Percentiles rank a stretch among this genome's conserved stretches.
Conservation (phyloP, 352 stramenopile species). For the Thalassiosira oceanica region DNA sequence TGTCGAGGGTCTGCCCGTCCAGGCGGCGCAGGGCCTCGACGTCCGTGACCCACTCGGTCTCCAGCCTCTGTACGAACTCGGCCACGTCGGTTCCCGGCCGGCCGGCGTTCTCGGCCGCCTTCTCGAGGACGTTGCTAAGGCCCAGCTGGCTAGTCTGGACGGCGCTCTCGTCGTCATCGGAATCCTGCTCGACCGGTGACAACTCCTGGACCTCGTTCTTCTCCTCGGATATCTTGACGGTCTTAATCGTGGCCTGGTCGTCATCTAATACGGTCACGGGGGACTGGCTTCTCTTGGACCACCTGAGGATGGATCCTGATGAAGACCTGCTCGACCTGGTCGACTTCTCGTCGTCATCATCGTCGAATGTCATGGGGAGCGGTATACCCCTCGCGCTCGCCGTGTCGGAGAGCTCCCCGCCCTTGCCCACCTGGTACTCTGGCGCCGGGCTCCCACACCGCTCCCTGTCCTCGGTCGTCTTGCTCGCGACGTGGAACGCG, state of each 20-base stretch:
- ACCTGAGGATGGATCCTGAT: background rate
- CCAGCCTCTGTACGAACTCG: conserved; percentile 27
- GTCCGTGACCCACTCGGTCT: conserved; percentile 55
- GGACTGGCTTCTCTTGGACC: background rate
- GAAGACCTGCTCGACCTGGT: conserved; percentile 4
- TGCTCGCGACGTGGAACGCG: conserved; percentile 29
- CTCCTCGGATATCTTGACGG: conserved; percentile 6
- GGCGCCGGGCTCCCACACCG: conserved; percentile 8
- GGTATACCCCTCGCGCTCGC: conserved; percentile 10
- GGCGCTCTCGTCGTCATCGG: background rate
- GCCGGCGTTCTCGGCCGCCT: conserved; percentile 48
- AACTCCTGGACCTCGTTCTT: background rate
- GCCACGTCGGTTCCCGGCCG: conserved; percentile 37
- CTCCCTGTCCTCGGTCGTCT: conserved; percentile 9
- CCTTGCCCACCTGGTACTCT: conserved; percentile 17
- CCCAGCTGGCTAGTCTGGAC: background rate
- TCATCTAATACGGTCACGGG: background rate
- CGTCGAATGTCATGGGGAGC: conserved; percentile 30
- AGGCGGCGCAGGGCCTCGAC: conserved; percentile 43
- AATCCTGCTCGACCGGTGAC: background rate
- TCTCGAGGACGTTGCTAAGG: conserved; percentile 38
- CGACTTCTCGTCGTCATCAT: conserved; percentile 15
- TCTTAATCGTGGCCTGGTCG: conserved; percentile 1
- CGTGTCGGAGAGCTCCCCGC: conserved; percentile 3
- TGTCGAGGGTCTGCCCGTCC: conserved; percentile 36